Evolutionary conservation across 1,284 basidiomycete species (phyloP).

Genomic region (Xanthoconium separans): DNA sequence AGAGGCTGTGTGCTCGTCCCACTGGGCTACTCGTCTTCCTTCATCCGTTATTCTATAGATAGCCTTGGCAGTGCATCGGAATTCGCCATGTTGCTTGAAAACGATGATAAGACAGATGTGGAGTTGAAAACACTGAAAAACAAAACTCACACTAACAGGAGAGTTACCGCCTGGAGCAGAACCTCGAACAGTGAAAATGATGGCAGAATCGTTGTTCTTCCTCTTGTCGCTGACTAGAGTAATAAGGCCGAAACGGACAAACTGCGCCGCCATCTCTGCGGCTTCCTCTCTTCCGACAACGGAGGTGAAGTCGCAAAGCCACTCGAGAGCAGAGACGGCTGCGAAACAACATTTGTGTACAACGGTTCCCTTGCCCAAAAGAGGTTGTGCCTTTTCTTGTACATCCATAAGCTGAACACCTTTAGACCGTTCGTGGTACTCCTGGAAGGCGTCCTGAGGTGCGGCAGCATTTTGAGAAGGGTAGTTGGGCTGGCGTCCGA

Average conservation of each 20-base stretch:
- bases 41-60: constrained; percentile 94
- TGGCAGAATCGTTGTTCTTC: constrained; percentile 84
- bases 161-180: constrained; percentile 71
- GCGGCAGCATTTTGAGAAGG: constrained; percentile 43
- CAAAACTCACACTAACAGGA: constrained; percentile 61
- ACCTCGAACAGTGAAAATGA: constrained; percentile 89
- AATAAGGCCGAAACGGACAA: constrained; percentile 94
- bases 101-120: constrained; percentile 15
- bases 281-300: constrained; percentile 96
- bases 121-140: constrained; percentile 4
- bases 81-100: constrained; percentile 83
- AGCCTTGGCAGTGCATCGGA: constrained; percentile 91
- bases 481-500: constrained; percentile 84
- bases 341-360: constrained; percentile 81
- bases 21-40: constrained; percentile 81
- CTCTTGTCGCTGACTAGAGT: constrained; percentile 83
- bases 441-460: constrained; percentile 65
- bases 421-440: constrained; percentile 78
- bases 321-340: constrained; percentile 87
- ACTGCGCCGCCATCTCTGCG: constrained; percentile 96
- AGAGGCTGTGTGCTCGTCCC: constrained; percentile 64
- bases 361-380: constrained; percentile 44
- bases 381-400: constrained; percentile 57
- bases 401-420: constrained; percentile 72
- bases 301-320: constrained; percentile 97